Percentiles rank a stretch among this genome's conserved stretches.
These are phyloP conservation scores for Camellia lanceoleosa DNA, from an alignment of 148 eudicot genomes.

Conservation along the genomic window DNA sequence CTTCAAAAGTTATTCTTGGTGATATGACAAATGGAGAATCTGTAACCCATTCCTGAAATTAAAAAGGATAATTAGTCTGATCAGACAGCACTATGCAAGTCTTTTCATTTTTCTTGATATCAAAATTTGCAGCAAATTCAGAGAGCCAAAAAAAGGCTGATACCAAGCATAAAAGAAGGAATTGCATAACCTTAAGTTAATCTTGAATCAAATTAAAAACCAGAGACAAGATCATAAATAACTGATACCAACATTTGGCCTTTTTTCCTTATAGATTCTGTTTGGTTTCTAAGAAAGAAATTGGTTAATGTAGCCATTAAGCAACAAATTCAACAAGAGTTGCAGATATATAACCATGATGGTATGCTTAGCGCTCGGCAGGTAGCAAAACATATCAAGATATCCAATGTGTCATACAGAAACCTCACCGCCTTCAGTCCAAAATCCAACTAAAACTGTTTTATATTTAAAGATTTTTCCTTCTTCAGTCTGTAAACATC, in stretches of 20 bases:
- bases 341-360: background rate
- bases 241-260: background rate
- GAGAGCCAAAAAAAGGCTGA: background rate
- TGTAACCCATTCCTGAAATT: constrained; percentile 86
- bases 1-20: constrained; percentile 96
- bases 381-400: background rate
- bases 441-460: background rate
- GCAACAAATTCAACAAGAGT: background rate
- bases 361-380: background rate
- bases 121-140: background rate
- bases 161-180: background rate
- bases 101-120: background rate
- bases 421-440: background rate
- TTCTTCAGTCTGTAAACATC: background rate
- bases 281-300: background rate
- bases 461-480: background rate
- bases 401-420: background rate
- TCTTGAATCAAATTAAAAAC: background rate
- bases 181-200: background rate
- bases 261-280: background rate
- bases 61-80: constrained; percentile 19
- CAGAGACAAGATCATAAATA: background rate
- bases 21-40: constrained; percentile 95
- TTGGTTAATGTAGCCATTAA: background rate
- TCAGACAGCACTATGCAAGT: constrained; percentile 11